These are phyloP conservation scores for Aspergillus clavatus DNA, from an alignment of 2,329 filamentous ascomycete species.

Conservation along the genomic window DNA sequence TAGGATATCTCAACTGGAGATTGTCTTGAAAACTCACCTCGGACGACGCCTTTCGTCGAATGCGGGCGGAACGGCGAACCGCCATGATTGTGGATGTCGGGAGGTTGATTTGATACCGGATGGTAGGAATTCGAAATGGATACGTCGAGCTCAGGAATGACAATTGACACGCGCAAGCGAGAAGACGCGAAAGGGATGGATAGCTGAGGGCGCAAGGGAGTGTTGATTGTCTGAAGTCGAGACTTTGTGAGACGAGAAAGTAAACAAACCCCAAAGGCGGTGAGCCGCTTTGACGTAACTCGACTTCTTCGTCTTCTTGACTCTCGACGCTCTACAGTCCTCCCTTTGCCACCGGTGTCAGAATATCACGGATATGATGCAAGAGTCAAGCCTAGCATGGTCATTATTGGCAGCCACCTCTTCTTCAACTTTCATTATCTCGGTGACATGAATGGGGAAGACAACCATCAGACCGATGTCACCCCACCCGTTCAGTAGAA, in stretches of 20 bases:
- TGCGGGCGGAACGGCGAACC: constrained; percentile 39
- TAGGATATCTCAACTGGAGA: neutral
- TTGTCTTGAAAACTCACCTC: constrained; percentile 27
- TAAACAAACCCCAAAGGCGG: constrained; percentile 3
- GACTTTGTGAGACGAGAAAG: neutral
- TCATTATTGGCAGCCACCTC: neutral
- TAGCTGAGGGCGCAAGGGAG: constrained; percentile 1
- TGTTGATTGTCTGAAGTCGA: too few relatives aligned
- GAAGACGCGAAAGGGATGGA: neutral
- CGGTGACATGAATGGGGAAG: neutral
- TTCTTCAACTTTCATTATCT: neutral
- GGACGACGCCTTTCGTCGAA: constrained; percentile 27
- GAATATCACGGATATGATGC: constrained; percentile 1
- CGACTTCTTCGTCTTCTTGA: neutral
- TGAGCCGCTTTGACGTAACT: constrained; percentile 5
- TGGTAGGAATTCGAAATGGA: neutral
- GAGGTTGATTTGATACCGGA: constrained; percentile 5
- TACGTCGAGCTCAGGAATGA: neutral
- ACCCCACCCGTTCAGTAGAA: too few relatives aligned
- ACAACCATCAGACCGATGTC: too few relatives aligned
- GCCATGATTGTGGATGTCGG: constrained; percentile 23
- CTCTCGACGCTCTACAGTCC: neutral
- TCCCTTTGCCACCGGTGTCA: neutral
- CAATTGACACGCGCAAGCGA: too few relatives aligned
- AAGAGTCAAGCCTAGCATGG: constrained; percentile 2